phyloP scores from a whole-genome alignment of 768 basidiomycete species.

The Xerocomellus amylosporus region DNA sequence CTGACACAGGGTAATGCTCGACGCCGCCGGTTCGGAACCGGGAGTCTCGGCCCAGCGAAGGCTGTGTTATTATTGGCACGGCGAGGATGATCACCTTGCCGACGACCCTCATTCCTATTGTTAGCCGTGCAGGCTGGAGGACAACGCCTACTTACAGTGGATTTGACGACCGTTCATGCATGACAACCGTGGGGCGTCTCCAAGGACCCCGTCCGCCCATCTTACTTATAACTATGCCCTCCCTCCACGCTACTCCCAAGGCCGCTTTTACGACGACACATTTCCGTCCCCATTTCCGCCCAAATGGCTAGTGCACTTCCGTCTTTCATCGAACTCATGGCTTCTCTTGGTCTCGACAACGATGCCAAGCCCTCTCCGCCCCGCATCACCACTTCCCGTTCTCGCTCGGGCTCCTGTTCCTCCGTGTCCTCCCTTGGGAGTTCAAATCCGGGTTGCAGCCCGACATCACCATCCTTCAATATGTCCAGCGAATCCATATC shows the following conservation, averaged over 20 bases:
- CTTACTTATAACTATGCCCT: constrained; percentile 30
- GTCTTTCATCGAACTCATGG: constrained; percentile 87
- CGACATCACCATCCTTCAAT: constrained; percentile 39
- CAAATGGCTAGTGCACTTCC: constrained; percentile 67
- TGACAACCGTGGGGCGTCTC: constrained; percentile 40
- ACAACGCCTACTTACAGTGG: constrained; percentile 21
- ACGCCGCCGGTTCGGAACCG: constrained; percentile 17
- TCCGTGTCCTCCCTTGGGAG: constrained; percentile 45
- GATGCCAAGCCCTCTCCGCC: constrained; percentile 33
- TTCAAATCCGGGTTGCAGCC: constrained; percentile 30
- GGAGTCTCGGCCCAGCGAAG: background rate
- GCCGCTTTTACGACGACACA: constrained; percentile 20
- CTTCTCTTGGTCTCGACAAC: constrained; percentile 71
- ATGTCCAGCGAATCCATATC: constrained; percentile 21
- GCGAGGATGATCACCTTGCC: constrained; percentile 54
- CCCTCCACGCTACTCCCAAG: constrained; percentile 14
- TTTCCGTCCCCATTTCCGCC: constrained; percentile 30
- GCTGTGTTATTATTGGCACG: constrained; percentile 19
- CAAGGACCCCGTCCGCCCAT: constrained; percentile 23
- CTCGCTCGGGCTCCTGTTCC: constrained; percentile 44
- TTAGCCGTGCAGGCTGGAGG: constrained; percentile 30
- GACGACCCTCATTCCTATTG: constrained; percentile 50
- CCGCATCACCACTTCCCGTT: constrained; percentile 24
- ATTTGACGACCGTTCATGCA: constrained; percentile 33
- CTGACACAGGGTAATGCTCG: background rate